Evolutionary conservation across 1,284 basidiomycete genomes (phyloP).

Genomic region (Marasmius oreades): DNA sequence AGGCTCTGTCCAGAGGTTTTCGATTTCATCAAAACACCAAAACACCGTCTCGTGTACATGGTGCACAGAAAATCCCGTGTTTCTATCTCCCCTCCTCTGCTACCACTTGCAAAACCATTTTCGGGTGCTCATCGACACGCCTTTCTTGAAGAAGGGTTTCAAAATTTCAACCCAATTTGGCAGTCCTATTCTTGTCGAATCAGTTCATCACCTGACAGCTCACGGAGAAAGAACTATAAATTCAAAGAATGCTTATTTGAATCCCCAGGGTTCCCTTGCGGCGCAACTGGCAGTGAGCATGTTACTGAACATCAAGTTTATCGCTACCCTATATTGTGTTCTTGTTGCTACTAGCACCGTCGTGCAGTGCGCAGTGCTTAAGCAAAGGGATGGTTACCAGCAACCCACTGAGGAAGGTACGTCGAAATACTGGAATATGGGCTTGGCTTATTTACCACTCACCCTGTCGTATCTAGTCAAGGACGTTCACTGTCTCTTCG

Average conservation of each 20-base stretch:
- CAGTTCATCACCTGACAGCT: not conserved
- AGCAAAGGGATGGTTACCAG: not conserved
- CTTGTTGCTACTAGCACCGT: not conserved
- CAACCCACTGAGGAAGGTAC: constrained; percentile 1
- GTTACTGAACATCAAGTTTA: not conserved
- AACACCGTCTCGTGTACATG: no score
- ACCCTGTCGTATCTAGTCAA: not conserved
- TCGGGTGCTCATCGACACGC: no score
- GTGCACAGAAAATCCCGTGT: no score
- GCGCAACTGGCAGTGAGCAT: not conserved
- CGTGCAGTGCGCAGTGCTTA: not conserved
- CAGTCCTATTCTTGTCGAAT: not conserved
- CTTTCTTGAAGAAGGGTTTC: not conserved
- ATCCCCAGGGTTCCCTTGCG: not conserved
- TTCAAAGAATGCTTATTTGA: not conserved
- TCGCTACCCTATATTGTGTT: not conserved
- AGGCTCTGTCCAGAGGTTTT: no score
- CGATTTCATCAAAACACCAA: no score
- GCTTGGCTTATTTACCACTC: not conserved
- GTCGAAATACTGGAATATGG: not conserved
- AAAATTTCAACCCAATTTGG: not conserved
- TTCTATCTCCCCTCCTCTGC: no score
- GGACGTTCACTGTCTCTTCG: not conserved
- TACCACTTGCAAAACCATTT: no score
- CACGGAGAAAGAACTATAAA: not conserved